phyloP scores from a whole-genome alignment of 371 early-diverging fungal species.

The Rhizopus stolonifer region DNA sequence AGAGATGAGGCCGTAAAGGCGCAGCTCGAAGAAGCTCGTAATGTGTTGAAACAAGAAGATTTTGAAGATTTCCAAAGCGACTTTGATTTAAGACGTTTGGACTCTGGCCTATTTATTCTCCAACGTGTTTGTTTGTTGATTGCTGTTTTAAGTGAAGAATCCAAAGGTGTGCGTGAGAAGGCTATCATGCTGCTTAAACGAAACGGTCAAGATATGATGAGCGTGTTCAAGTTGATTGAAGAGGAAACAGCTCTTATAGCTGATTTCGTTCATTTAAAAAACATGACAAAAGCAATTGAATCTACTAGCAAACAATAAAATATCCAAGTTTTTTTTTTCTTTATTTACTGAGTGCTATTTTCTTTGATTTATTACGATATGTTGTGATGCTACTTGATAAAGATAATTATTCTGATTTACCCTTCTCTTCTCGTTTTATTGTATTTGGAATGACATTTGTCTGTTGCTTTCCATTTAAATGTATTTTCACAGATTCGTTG shows the following conservation, averaged over 20 bases:
- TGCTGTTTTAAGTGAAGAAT: conserved; percentile 61
- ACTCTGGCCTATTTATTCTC: conserved; percentile 81
- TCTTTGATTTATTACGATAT: too few relatives aligned
- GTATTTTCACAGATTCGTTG: conserved; percentile 25
- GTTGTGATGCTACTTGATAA: too few relatives aligned
- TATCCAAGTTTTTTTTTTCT: too few relatives aligned
- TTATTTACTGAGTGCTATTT: too few relatives aligned
- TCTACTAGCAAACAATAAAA: too few relatives aligned
- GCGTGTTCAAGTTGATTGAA: conserved; percentile 30
- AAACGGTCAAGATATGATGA: conserved; percentile 25
- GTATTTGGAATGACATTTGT: too few relatives aligned
- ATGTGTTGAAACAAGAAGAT: conserved; percentile 49
- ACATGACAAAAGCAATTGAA: conserved; percentile 25
- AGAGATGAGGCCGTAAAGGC: conserved; percentile 52
- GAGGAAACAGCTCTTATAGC: conserved; percentile 34
- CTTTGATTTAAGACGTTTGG: conserved; percentile 61
- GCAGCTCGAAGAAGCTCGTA: conserved; percentile 50
- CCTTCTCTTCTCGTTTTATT: too few relatives aligned
- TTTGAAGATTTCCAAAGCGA: conserved; percentile 60
- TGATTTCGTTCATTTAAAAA: conserved; percentile 28
- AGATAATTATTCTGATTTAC: too few relatives aligned
- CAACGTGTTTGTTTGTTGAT: conserved; percentile 74
- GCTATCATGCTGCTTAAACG: conserved; percentile 10
- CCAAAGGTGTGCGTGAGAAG: conserved; percentile 32
- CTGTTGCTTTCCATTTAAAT: conserved; percentile 26